Conservation (phyloP, 2,329 filamentous ascomycete genomes). For the Pseudopithomyces maydicus region DNA sequence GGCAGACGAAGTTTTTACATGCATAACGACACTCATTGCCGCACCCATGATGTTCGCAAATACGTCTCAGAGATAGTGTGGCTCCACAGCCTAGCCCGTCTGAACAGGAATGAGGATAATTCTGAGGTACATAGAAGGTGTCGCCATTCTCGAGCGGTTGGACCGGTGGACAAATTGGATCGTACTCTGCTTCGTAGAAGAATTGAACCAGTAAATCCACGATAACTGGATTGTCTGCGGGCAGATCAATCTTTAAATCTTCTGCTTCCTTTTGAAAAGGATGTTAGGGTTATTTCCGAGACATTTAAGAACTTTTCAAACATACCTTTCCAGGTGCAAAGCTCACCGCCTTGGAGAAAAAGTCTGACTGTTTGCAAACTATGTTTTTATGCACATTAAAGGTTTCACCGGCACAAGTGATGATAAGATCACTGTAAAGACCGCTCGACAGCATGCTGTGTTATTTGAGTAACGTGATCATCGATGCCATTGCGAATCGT, state of each 20-base stretch:
- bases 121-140: background rate
- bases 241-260: background rate
- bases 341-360: slow-evolving; percentile 15
- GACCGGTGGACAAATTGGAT: background rate
- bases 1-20: background rate
- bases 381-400: slow-evolving; percentile 21
- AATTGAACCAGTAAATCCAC: background rate
- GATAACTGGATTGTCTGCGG: background rate
- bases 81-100: background rate
- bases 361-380: slow-evolving; percentile 14
- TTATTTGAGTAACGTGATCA: background rate
- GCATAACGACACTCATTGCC: background rate
- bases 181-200: background rate
- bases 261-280: background rate
- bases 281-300: background rate
- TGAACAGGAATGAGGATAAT: background rate
- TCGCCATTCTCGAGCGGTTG: background rate
- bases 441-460: background rate
- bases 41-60: background rate
- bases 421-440: slow-evolving; percentile 15
- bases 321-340: slow-evolving; percentile 14
- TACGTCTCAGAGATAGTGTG: background rate
- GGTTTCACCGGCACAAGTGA: slow-evolving; percentile 10
- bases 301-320: background rate
- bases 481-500: background rate